Evolutionary conservation across 2,329 filamentous ascomycete species (phyloP), one percentile per base, ranked within the genome.

Genomic region (Meredithiella fracta): DNA sequence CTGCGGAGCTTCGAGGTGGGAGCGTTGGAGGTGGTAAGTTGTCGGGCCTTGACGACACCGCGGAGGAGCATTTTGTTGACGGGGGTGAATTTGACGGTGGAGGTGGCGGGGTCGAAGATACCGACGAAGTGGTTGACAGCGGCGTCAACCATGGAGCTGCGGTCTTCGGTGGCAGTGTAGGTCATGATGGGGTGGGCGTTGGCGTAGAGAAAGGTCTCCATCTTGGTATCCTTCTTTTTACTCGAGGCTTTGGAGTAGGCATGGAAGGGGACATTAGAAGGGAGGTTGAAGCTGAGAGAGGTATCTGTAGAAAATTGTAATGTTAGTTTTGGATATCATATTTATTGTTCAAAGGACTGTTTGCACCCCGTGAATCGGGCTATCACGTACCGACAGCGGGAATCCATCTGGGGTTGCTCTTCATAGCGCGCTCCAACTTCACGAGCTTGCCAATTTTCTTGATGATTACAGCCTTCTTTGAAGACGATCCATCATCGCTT

Each of bases 11-110:
- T 60, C 31, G 60, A 61, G 23, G 71, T 66, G n/a, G 74, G 70
- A 56, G 75, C 70, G 9, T 71, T 70, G 1, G 72, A 62, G 3
- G 42, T 20, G 6, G 44, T 50, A 17, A 73, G 71, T 61, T 77
- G 72, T 61, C 79, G 78, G 37, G 76, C 69, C 56, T 78, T 73
- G 31, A 81, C 78, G 26, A 71, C 67, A 11, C 76, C 78, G 42
- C 78, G 71, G 20, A 85, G 69, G 26, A 76, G 70, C 74, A 85
- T 79, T 68, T 78, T 83, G 65, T 79, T 79, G 15, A 79, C 78
- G 63, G 82, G 74, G 17, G 83, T 70, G 34, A 85, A 71, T 61
- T 82, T 71, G 47, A 85, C 65, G 60, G 77, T 70, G 20, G 77
- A 77, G 0, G 76, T 80, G 34, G 71, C 67, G 0, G 79, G 77